phyloP scores from a whole-genome alignment of 176 grass and related monocot genomes.

The Triticum monococcum region DNA sequence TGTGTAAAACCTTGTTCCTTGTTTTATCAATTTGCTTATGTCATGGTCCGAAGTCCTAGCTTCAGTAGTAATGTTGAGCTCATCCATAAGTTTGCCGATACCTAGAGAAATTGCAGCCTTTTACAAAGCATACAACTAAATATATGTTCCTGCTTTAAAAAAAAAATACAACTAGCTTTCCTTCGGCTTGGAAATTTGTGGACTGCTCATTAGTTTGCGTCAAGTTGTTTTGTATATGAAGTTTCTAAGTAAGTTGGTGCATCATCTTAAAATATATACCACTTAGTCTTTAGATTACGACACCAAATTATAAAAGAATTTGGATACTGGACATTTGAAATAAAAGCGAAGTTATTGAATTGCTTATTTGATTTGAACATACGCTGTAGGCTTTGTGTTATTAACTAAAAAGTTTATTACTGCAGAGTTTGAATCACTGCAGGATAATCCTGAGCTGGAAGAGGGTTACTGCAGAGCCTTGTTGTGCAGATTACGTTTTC shows the following conservation, averaged over 20 bases:
- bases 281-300: neutral
- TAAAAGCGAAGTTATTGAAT: slow-evolving; percentile 1
- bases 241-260: neutral
- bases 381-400: neutral
- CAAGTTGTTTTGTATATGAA: slow-evolving; percentile 25
- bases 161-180: neutral
- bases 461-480: slow-evolving; percentile 88
- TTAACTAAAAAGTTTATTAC: slow-evolving; percentile 28
- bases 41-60: neutral
- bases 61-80: slow-evolving; percentile 34
- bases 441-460: slow-evolving; percentile 85
- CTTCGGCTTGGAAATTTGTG: neutral
- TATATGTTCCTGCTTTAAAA: neutral
- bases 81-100: neutral
- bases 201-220: slow-evolving; percentile 13
- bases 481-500: slow-evolving; percentile 98
- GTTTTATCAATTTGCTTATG: neutral
- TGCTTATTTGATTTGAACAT: slow-evolving; percentile 9
- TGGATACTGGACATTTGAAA: neutral
- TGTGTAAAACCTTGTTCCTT: slow-evolving; percentile 1
- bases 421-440: slow-evolving; percentile 87
- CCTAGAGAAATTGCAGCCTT: neutral
- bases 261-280: slow-evolving; percentile 8
- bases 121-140: neutral
- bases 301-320: neutral